A percentile compares a stretch with the other conserved stretches of the same genome.
phyloP scores from a whole-genome alignment of 768 basidiomycete genomes.

The Auriscalpium microsporum region DNA sequence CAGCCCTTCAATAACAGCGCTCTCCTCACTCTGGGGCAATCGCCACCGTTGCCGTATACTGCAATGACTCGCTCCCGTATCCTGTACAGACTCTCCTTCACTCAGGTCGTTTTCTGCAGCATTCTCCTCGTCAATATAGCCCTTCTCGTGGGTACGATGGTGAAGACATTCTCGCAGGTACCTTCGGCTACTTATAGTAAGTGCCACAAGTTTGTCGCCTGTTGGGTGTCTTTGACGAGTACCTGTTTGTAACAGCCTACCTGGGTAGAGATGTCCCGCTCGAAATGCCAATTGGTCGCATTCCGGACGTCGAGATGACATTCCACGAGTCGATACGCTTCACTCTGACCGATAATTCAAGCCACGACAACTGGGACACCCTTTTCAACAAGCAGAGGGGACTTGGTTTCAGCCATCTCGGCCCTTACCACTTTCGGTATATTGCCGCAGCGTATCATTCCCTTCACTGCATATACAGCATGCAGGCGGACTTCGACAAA shows the following conservation, averaged over 20 bases:
- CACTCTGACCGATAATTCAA: not conserved
- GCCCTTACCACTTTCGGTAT: not conserved
- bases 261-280: not conserved
- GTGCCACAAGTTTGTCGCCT: not conserved
- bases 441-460: not conserved
- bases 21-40: too few relatives aligned
- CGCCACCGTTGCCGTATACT: too few relatives aligned
- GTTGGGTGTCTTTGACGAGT: not conserved
- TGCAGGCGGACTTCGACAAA: not conserved
- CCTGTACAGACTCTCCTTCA: too few relatives aligned
- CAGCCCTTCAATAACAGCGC: too few relatives aligned
- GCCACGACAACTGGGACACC: not conserved
- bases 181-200: not conserved
- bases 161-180: not conserved
- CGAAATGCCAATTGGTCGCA: slow-evolving; percentile 3
- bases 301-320: slow-evolving; percentile 1
- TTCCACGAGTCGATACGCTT: slow-evolving; percentile 5
- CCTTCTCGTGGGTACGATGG: not conserved
- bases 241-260: not conserved
- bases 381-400: not conserved
- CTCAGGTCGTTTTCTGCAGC: not conserved
- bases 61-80: too few relatives aligned
- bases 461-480: not conserved
- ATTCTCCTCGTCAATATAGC: not conserved
- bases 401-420: not conserved